phyloP scores from a whole-genome alignment of 106 monocot genomes.

The Dendrobium huoshanense region DNA sequence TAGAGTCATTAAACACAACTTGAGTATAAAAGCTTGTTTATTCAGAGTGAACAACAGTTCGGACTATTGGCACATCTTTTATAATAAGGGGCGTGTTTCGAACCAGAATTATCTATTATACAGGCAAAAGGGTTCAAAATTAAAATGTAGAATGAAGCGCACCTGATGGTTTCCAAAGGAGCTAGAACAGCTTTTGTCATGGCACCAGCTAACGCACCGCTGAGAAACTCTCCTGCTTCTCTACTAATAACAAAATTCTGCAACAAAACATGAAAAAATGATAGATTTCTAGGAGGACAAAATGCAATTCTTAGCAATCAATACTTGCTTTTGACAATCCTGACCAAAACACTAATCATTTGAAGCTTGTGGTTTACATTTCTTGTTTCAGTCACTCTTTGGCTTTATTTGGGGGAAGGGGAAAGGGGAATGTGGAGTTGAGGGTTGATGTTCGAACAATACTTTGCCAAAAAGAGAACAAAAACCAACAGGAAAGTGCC shows the following conservation, averaged over 20 bases:
- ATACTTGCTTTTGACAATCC: neutral
- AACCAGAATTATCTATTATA: neutral
- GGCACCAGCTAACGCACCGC: conserved; percentile 87
- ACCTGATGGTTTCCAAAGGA: conserved; percentile 86
- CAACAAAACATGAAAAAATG: conserved; percentile 12
- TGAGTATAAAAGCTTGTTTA: neutral
- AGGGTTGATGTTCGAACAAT: neutral
- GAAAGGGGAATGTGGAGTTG: neutral
- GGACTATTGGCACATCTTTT: neutral
- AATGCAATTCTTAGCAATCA: neutral
- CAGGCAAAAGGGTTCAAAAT: neutral
- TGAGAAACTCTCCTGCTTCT: conserved; percentile 78
- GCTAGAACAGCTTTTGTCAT: conserved; percentile 90
- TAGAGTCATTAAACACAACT: neutral
- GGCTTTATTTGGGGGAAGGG: neutral
- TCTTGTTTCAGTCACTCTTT: neutral
- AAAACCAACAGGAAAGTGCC: neutral
- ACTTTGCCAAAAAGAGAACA: neutral
- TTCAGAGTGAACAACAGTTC: neutral
- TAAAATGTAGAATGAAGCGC: neutral
- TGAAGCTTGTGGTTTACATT: neutral
- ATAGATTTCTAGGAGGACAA: neutral
- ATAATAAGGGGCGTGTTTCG: neutral
- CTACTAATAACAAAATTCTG: conserved; percentile 46
- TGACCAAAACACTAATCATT: neutral